A percentile compares a stretch with the other conserved stretches of the same genome.
These are phyloP conservation scores for Xylaria scruposa DNA, from an alignment of 495 filamentous ascomycete species.

Conservation along the genomic window DNA sequence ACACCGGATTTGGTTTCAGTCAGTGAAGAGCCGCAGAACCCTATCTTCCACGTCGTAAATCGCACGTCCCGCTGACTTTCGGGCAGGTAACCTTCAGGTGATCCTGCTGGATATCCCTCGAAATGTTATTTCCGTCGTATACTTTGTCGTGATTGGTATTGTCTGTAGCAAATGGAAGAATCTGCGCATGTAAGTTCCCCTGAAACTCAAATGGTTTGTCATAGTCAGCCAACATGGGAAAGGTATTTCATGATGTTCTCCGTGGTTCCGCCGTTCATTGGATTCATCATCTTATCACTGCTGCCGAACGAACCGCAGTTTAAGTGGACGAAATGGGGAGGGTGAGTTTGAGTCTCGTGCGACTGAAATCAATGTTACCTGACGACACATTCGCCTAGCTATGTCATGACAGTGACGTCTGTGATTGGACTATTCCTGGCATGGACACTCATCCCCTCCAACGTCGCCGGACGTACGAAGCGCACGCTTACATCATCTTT, in stretches of 20 bases:
- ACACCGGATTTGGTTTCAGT: conserved; percentile 53
- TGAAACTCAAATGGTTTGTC: not conserved
- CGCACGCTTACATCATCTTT: conserved; percentile 46
- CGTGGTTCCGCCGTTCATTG: conserved; percentile 38
- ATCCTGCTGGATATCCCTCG: conserved; percentile 42
- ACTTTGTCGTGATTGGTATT: conserved; percentile 39
- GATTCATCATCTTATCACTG: conserved; percentile 39
- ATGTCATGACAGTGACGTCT: conserved; percentile 38
- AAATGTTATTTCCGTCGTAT: conserved; percentile 37
- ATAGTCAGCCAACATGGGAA: not conserved
- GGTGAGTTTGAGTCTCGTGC: conserved; percentile 33
- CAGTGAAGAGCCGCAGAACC: conserved; percentile 26
- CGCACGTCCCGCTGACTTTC: not conserved
- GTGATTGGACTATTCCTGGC: conserved; percentile 38
- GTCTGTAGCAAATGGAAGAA: conserved; percentile 39
- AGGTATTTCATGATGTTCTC: conserved; percentile 45
- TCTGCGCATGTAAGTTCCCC: conserved; percentile 38
- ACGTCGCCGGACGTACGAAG: conserved; percentile 43
- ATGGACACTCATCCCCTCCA: conserved; percentile 43
- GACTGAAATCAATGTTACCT: too few species aligned
- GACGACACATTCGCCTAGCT: conserved; percentile 21
- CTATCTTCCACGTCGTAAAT: not conserved
- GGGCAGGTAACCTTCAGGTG: conserved; percentile 37
- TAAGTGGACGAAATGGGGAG: conserved; percentile 43
- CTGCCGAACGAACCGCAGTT: conserved; percentile 41